phyloP scores from a whole-genome alignment of 805 yeast genomes.

The Candida maris region DNA sequence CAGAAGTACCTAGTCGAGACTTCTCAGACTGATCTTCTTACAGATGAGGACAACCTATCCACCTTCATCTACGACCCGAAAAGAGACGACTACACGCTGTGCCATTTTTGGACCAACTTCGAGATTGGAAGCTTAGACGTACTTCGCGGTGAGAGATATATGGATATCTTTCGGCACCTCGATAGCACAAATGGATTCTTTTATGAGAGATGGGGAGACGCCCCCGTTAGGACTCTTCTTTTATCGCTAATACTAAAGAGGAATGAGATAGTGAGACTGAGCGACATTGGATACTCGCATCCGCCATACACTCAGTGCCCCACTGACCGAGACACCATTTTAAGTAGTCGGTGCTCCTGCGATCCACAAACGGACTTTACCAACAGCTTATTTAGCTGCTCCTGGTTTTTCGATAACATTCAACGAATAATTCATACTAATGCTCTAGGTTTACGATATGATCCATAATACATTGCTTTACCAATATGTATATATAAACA shows the following conservation, averaged over 20 bases:
- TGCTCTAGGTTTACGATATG: no score
- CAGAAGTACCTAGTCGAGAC: conserved; percentile 31
- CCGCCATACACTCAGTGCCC: conserved; percentile 82
- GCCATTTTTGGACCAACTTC: conserved; percentile 90
- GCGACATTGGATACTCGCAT: conserved; percentile 77
- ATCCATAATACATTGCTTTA: no score
- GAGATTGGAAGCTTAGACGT: conserved; percentile 72
- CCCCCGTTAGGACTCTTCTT: conserved; percentile 71
- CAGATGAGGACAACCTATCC: conserved; percentile 38
- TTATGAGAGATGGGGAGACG: conserved; percentile 92
- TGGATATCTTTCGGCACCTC: conserved; percentile 59
- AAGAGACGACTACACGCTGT: conserved; percentile 63
- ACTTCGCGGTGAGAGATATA: conserved; percentile 67
- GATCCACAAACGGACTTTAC: conserved; percentile 67
- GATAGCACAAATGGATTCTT: conserved; percentile 83
- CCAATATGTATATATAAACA: no score
- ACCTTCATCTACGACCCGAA: conserved; percentile 58
- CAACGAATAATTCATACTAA: background rate
- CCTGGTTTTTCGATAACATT: conserved; percentile 24
- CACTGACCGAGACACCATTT: conserved; percentile 49
- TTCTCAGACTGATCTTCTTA: conserved; percentile 37
- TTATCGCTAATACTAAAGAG: conserved; percentile 68
- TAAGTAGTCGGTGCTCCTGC: conserved; percentile 64
- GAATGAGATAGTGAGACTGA: conserved; percentile 67
- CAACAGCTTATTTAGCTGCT: conserved; percentile 42